A percentile compares a stretch with the other conserved stretches of the same genome.
Evolutionary conservation across 2,329 filamentous ascomycete genomes (phyloP).

Genomic region (Alternaria panax): DNA sequence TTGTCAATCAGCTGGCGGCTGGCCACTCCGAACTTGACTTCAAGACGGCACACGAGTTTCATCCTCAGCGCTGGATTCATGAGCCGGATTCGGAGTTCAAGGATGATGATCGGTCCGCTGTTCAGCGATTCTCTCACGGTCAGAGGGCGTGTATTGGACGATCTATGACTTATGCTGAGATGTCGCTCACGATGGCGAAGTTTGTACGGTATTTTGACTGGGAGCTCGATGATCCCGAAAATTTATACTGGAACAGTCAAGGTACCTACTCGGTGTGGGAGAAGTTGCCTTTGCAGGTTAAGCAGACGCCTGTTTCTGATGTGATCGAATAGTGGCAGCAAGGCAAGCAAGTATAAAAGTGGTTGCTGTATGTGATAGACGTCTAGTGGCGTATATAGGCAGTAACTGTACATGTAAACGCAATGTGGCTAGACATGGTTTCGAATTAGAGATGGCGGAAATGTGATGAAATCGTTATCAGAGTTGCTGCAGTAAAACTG

Average conservation of each 20-base stretch:
- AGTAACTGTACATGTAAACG: not conserved
- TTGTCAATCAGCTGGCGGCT: constrained; percentile 23
- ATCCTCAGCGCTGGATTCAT: constrained; percentile 17
- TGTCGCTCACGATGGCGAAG: not conserved
- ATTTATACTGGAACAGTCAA: constrained; percentile 5
- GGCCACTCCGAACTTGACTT: constrained; percentile 29
- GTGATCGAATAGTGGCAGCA: not conserved
- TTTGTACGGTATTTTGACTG: constrained; percentile 6
- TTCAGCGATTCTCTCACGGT: constrained; percentile 33
- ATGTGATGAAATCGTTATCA: not conserved
- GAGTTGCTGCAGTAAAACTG: not conserved
- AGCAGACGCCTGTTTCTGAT: constrained; percentile 4
- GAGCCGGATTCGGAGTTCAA: constrained; percentile 22
- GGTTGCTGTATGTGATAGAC: not conserved
- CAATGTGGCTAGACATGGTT: not conserved
- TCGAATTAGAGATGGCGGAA: not conserved
- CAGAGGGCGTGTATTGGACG: constrained; percentile 23
- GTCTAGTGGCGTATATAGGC: not conserved
- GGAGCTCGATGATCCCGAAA: constrained; percentile 1
- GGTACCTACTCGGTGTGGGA: constrained; percentile 13
- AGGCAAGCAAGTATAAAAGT: not conserved
- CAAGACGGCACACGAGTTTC: constrained; percentile 18
- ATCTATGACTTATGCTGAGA: not conserved
- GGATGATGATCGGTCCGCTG: constrained; percentile 36
- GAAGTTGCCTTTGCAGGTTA: constrained; percentile 7